Evolutionary conservation across 2,329 filamentous ascomycete species (phyloP).

Genomic region (Xylariales sp.): DNA sequence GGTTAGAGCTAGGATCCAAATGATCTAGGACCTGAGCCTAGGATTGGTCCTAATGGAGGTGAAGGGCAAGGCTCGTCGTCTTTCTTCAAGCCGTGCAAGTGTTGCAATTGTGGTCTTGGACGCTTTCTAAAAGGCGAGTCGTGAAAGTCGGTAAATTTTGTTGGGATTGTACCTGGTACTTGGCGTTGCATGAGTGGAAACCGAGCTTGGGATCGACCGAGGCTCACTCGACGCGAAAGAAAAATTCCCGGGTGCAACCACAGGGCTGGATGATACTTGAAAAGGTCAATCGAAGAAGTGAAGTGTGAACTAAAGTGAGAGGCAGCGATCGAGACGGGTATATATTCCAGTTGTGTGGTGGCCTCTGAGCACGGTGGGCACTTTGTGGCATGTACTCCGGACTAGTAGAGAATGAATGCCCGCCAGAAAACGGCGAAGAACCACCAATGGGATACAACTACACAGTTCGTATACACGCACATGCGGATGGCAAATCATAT

Average conservation of each 20-base stretch:
- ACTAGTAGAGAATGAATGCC: too few species aligned
- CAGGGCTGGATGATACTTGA: background rate
- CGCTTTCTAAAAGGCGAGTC: too few species aligned
- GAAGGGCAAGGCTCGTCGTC: background rate
- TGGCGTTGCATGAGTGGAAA: background rate
- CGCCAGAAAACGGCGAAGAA: too few species aligned
- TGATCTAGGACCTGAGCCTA: background rate
- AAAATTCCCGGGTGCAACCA: background rate
- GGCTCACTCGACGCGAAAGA: background rate
- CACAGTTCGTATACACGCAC: background rate
- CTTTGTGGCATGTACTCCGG: background rate
- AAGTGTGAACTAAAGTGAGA: background rate
- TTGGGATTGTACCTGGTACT: constrained; percentile 4
- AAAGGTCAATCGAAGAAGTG: background rate
- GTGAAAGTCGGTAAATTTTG: constrained; percentile 6
- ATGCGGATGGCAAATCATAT: background rate
- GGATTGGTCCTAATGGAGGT: background rate
- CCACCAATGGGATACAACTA: background rate
- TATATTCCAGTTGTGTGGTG: background rate
- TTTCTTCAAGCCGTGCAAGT: background rate
- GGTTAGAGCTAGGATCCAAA: too few species aligned
- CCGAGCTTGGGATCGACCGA: constrained; percentile 3
- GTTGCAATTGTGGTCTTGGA: background rate
- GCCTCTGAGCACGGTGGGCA: too few species aligned
- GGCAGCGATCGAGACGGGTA: background rate